phyloP scores from a whole-genome alignment of 106 monocot species.

The Dendrobium nobile region DNA sequence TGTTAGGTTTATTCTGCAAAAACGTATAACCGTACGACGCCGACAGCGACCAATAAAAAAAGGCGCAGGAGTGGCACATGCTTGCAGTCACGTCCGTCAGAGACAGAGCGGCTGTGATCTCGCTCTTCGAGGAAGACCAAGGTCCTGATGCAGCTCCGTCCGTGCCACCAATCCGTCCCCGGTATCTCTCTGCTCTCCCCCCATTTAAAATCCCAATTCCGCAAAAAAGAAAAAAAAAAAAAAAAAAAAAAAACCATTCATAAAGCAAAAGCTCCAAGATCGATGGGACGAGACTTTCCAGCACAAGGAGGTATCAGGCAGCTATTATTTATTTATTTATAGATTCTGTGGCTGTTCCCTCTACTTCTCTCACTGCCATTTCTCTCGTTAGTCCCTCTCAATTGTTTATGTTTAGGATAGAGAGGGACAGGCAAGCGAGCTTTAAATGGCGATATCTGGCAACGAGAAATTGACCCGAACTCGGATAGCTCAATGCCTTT shows the following conservation, averaged over 20 bases:
- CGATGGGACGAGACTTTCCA: neutral
- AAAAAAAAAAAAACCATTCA: neutral
- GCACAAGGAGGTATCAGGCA: neutral
- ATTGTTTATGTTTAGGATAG: neutral
- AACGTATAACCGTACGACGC: neutral
- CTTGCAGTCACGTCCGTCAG: slow-evolving; percentile 1
- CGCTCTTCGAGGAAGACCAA: neutral
- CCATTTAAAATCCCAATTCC: neutral
- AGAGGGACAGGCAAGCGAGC: neutral
- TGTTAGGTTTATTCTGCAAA: neutral
- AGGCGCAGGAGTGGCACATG: neutral
- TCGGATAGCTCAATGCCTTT: slow-evolving; percentile 26
- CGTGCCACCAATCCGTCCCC: neutral
- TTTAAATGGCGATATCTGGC: slow-evolving; percentile 38
- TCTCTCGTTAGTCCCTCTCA: neutral
- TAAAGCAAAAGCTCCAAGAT: neutral
- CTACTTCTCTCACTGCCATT: neutral
- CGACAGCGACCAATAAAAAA: slow-evolving; percentile 7
- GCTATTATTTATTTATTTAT: neutral
- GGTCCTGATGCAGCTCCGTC: neutral
- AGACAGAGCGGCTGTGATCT: neutral
- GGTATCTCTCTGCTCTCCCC: neutral
- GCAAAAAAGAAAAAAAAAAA: no score
- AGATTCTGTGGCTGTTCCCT: neutral
- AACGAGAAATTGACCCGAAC: slow-evolving; percentile 44